Conservation (phyloP, 2,329 filamentous ascomycete species). For the Ophiocordyceps camponoti-leonardi region DNA sequence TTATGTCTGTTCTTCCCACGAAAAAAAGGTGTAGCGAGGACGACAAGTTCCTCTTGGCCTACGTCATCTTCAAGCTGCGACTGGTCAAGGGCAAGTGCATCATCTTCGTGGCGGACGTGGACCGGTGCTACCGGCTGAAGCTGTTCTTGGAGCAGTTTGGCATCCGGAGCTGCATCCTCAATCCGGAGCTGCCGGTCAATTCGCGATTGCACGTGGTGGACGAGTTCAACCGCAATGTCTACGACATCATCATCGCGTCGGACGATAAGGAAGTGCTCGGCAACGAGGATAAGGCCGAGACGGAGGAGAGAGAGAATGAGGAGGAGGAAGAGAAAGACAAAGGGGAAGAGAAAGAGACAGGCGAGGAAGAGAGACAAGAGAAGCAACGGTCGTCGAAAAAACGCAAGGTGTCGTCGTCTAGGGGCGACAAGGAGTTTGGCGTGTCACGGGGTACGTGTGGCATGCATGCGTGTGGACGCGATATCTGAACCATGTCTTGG, state of each 20-base stretch:
- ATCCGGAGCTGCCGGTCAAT: conserved; percentile 87
- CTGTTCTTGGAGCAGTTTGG: conserved; percentile 95
- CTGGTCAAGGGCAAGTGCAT: conserved; percentile 81
- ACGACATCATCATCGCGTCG: conserved; percentile 94
- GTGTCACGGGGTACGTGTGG: conserved; percentile 66
- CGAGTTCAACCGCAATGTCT: conserved; percentile 91
- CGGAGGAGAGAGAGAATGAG: conserved; percentile 22
- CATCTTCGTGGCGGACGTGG: conserved; percentile 62
- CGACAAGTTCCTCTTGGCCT: conserved; percentile 85
- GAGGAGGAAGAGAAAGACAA: conserved; percentile 20
- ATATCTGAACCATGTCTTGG: not conserved
- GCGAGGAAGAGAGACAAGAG: too few relatives aligned
- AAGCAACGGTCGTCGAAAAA: conserved; percentile 11
- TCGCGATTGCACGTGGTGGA: conserved; percentile 87
- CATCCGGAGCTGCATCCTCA: conserved; percentile 81
- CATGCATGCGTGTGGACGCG: not conserved
- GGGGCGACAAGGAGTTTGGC: conserved; percentile 67
- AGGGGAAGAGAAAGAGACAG: too few relatives aligned
- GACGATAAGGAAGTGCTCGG: conserved; percentile 80
- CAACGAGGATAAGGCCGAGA: conserved; percentile 30
- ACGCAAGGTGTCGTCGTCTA: conserved; percentile 35
- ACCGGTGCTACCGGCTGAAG: conserved; percentile 79
- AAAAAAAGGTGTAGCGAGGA: conserved; percentile 64
- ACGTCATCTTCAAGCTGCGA: conserved; percentile 89
- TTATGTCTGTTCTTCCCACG: conserved; percentile 4